Conservation (phyloP, 257 asterid genomes). For the Penstemon barbatus region DNA sequence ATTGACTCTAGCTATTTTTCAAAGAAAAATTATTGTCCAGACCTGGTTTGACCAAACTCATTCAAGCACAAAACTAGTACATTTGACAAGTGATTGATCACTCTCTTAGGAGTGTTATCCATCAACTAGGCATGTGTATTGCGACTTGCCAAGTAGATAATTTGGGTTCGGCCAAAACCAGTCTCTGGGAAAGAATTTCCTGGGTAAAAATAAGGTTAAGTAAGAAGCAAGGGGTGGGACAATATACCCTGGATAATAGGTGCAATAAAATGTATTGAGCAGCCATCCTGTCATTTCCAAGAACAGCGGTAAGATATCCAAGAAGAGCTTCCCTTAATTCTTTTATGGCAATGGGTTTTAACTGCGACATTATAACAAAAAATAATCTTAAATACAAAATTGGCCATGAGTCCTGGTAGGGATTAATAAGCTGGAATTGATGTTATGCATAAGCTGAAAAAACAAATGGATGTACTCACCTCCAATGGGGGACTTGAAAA, state of each 20-base stretch:
- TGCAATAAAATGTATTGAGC: conserved; percentile 85
- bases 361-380: conserved; percentile 41
- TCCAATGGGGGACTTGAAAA: conserved; percentile 51
- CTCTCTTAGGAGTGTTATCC: too few species aligned
- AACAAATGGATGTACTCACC: conserved; percentile 43
- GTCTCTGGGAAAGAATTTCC: conserved; percentile 9
- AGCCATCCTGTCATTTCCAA: conserved; percentile 82
- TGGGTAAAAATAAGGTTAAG: conserved; percentile 5
- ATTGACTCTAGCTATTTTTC: too few species aligned
- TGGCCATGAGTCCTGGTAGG: not conserved
- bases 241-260: conserved; percentile 73
- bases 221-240: conserved; percentile 14
- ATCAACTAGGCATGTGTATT: too few species aligned
- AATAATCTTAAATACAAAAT: conserved; percentile 1
- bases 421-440: not conserved
- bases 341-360: conserved; percentile 47
- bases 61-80: too few species aligned
- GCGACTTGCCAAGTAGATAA: too few species aligned
- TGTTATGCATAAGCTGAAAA: conserved; percentile 1
- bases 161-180: too few species aligned
- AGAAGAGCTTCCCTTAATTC: conserved; percentile 73
- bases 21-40: too few species aligned
- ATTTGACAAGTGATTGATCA: too few species aligned
- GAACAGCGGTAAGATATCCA: conserved; percentile 65
- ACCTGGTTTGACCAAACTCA: too few species aligned